Evolutionary conservation across 495 filamentous ascomycete species (phyloP).

Genomic region (Podospora didyma): DNA sequence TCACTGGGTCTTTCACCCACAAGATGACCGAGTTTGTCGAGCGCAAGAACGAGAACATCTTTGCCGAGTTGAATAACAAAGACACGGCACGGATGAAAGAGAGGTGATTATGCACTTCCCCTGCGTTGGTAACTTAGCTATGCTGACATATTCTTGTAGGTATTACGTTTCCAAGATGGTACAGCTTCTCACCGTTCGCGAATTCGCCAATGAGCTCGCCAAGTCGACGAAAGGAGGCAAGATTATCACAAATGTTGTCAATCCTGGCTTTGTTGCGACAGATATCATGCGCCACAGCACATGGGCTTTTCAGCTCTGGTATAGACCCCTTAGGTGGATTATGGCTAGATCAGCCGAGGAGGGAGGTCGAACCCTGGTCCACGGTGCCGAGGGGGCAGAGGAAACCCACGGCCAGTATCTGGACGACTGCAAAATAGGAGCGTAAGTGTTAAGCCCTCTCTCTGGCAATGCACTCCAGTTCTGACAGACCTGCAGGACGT

Average conservation of each 20-base stretch:
- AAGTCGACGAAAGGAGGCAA: constrained; percentile 22
- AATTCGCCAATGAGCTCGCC: constrained; percentile 26
- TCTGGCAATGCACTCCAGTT: neutral
- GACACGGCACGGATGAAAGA: constrained; percentile 24
- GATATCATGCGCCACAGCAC: constrained; percentile 24
- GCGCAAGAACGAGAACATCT: constrained; percentile 22
- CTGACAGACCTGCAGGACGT: neutral
- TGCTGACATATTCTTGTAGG: too few species aligned
- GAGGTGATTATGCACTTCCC: constrained; percentile 23
- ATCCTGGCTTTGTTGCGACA: constrained; percentile 29
- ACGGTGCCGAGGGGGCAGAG: constrained; percentile 12
- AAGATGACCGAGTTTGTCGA: constrained; percentile 31
- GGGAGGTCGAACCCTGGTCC: constrained; percentile 11
- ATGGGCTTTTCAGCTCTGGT: constrained; percentile 1
- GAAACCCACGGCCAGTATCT: constrained; percentile 29
- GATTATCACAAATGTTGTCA: constrained; percentile 25
- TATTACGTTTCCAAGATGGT: constrained; percentile 36
- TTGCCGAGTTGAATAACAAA: constrained; percentile 23
- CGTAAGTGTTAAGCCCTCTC: constrained; percentile 7
- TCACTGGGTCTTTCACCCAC: constrained; percentile 29
- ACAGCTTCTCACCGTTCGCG: constrained; percentile 25
- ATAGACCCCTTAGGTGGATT: neutral
- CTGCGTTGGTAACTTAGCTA: neutral
- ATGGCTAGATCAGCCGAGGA: constrained; percentile 9
- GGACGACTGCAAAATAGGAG: constrained; percentile 25